Evolutionary conservation across 345 rosid species (phyloP).

Genomic region (Kandelia obovata): DNA sequence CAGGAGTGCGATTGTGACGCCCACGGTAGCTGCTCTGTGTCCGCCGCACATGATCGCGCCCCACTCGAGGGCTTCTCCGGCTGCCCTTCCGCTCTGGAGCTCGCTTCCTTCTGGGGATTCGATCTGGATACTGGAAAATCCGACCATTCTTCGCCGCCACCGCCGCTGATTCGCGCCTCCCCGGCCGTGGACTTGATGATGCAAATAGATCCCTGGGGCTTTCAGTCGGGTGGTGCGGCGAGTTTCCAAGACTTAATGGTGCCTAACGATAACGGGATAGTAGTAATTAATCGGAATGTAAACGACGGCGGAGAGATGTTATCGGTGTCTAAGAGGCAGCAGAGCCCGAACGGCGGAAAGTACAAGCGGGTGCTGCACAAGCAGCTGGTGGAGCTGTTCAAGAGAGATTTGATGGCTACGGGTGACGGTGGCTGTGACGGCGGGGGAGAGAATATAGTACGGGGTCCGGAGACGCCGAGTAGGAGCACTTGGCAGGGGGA

Average conservation of each 20-base stretch:
- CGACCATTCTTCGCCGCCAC: background rate
- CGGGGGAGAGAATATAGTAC: constrained; percentile 34
- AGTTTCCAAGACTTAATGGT: constrained; percentile 53
- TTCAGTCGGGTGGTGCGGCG: constrained; percentile 26
- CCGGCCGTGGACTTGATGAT: constrained; percentile 23
- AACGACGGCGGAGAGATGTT: constrained; percentile 10
- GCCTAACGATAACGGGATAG: constrained; percentile 35
- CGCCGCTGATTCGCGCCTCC: too few relatives aligned
- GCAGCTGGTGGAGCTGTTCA: constrained; percentile 63
- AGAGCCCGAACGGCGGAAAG: constrained; percentile 44
- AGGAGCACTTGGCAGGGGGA: constrained; percentile 28
- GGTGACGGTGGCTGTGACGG: constrained; percentile 16
- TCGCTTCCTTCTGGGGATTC: constrained; percentile 58
- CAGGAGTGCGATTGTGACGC: constrained; percentile 73
- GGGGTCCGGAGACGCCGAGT: constrained; percentile 33
- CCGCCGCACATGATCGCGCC: constrained; percentile 59
- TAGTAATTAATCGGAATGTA: background rate
- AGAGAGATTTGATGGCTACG: constrained; percentile 26
- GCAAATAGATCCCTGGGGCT: constrained; percentile 46
- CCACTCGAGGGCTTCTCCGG: constrained; percentile 66
- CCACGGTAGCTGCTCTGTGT: constrained; percentile 61
- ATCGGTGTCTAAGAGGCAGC: constrained; percentile 28
- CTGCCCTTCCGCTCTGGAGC: constrained; percentile 56
- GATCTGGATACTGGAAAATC: constrained; percentile 41
- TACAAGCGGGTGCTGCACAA: constrained; percentile 49